Conservation (phyloP, 495 filamentous ascomycete species). For the Xylaria intraflava region DNA sequence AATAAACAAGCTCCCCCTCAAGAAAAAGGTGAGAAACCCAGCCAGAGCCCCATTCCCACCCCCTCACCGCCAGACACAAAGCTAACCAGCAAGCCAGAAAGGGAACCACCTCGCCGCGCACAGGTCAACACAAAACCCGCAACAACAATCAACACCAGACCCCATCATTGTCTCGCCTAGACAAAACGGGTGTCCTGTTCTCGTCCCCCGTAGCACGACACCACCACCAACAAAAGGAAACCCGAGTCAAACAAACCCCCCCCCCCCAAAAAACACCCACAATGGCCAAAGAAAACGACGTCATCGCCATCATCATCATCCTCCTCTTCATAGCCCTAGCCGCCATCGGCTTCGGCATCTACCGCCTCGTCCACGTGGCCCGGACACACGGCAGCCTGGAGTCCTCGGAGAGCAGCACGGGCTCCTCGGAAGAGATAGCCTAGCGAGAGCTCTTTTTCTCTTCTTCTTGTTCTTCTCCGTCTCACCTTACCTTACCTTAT, state of each 20-base stretch:
- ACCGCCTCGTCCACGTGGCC: constrained; percentile 47
- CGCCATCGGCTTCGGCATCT: constrained; percentile 63
- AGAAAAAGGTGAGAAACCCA: too few relatives aligned
- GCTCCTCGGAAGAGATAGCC: not conserved
- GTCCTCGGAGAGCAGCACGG: constrained; percentile 1
- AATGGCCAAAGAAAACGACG: constrained; percentile 65
- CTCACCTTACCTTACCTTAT: not conserved
- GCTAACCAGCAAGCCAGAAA: too few relatives aligned
- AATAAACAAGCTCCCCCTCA: too few relatives aligned
- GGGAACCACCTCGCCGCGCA: too few relatives aligned
- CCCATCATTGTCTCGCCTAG: too few relatives aligned
- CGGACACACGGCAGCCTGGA: constrained; percentile 31
- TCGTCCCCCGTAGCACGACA: not conserved
- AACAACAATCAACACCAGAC: too few relatives aligned
- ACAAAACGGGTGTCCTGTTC: not conserved
- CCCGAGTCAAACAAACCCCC: constrained; percentile 3
- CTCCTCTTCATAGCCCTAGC: constrained; percentile 68
- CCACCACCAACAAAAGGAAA: not conserved
- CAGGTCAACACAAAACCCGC: too few relatives aligned
- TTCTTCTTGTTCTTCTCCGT: too few relatives aligned
- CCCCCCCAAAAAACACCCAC: not conserved
- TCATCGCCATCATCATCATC: constrained; percentile 78
- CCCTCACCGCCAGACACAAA: too few relatives aligned
- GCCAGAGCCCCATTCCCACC: too few relatives aligned
- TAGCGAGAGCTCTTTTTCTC: not conserved